Conservation (phyloP, 257 asterid genomes). For the Knoxia roxburghii region DNA sequence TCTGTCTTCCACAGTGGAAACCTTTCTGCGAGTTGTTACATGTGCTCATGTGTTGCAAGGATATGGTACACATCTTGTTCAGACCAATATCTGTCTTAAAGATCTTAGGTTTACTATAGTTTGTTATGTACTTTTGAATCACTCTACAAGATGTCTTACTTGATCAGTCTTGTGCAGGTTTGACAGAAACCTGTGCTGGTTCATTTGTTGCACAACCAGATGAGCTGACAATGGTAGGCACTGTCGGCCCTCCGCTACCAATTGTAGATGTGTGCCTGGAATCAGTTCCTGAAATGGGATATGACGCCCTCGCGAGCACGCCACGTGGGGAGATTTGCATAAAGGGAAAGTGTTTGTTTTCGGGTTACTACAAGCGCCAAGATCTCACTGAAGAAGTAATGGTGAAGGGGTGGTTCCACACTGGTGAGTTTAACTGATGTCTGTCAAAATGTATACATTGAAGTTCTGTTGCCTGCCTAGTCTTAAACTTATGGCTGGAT, state of each 20-base stretch:
- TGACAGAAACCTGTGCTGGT: slow-evolving; percentile 87
- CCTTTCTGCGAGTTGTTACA: slow-evolving; percentile 71
- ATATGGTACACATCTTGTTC: slow-evolving; percentile 41
- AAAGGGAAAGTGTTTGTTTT: slow-evolving; percentile 70
- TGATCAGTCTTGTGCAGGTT: slow-evolving; percentile 39
- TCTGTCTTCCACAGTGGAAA: slow-evolving; percentile 68
- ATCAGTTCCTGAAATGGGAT: slow-evolving; percentile 81
- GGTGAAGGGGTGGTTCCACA: slow-evolving; percentile 75
- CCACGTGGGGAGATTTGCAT: slow-evolving; percentile 85
- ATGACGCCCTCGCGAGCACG: slow-evolving; percentile 55
- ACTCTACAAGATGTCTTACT: neutral
- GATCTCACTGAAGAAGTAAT: slow-evolving; percentile 71
- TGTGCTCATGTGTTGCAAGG: slow-evolving; percentile 85
- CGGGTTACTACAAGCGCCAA: slow-evolving; percentile 72
- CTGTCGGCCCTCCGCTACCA: slow-evolving; percentile 85
- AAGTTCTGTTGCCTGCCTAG: neutral
- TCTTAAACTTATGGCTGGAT: neutral
- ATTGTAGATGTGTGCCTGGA: slow-evolving; percentile 62
- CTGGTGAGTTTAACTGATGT: slow-evolving; percentile 35
- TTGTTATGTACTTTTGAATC: too few species aligned
- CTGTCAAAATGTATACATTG: neutral
- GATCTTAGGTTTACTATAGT: too few species aligned
- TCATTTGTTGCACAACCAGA: slow-evolving; percentile 77
- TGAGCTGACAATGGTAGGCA: slow-evolving; percentile 58
- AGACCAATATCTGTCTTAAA: neutral